Base-by-base conservation (phyloP, 805 yeast genomes). In the Candida caryicola region DNA sequence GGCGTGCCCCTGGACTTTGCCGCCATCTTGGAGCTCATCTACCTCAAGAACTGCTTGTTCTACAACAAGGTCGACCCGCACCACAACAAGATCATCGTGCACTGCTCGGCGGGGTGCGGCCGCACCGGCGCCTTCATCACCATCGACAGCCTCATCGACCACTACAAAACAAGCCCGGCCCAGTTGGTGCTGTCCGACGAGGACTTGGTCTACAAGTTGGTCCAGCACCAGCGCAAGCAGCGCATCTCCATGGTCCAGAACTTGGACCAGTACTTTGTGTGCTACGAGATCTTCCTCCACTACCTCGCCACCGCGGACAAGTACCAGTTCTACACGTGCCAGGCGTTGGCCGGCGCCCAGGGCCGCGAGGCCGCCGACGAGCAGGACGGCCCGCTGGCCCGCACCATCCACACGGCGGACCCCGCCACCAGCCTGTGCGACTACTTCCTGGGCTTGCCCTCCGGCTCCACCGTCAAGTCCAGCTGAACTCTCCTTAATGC, bases 201-300 rank as follows among this genome's bases (percentile, higher is more conserved):
- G 16, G 93, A 85, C 58, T 64, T 82, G 40, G 69, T 86, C 2
- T 79, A 73, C 49, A 73, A 79, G 47, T 74, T 79, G 3, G 82
- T 86, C 9, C 77, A 81, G 47, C 73, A 70, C 36, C 78, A 86
- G 51, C 69, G 95, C 48, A 74, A 77, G 44, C 93, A 85, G 58
- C 63, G 95, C 47, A 70, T 86, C 17, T 80, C 89, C 4, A 86
- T 86, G 93, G 95, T 87, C 10, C 95, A 86, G 55, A 83, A 79
- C 51, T 69, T 85, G 42, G 79, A 82, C 42, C 95, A 86, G 59
- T 85, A 75, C 49, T 67, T 82, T 16, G 71, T 81, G 44, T 82
- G 91, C 57, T 86, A 87, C 58, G 93, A 87, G 44, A 66, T 78
- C 9, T 55, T 76, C n/a, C 39, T 62, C 13, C 38, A 52, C 30